Base-by-base conservation (phyloP, 225 moss, liverwort and hornwort species). In the Bryum argenteum region DNA sequence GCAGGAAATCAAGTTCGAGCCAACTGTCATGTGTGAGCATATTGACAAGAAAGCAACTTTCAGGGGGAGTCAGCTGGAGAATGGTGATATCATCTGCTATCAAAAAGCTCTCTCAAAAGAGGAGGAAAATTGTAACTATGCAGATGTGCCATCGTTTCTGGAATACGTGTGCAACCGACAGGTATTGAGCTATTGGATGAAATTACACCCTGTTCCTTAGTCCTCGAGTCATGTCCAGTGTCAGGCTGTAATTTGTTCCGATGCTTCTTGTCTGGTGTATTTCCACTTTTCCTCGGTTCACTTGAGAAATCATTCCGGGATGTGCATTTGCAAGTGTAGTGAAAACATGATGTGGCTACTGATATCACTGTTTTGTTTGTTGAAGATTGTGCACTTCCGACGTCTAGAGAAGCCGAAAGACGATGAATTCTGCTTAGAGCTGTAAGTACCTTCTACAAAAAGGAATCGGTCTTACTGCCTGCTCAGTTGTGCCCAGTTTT, bases 1-100 rank as follows among this genome's bases (percentile, higher is more conserved):
- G 79, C 89, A 97, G 97, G 97, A 97, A 78, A 97, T 97, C 67
- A 94, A 97, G 79, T 97, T 97, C 65, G 92, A 97, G 80, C 97
- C 97, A 24, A 97, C 90, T 82, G 97, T 97, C 3, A 94, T 97
- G 92, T 97, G 97, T 79, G 97, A 97, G 84, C 94, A 92, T 51
- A 76, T 91, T 55, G 86, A 91, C 66, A 82, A 79, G 82, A 82
- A 84, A 76, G 69, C 66, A 52, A 88, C 88, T 28, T 91, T 86
- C 74, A 67, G 57, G 65, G 88, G 76, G 33, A 91, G 82, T 61
- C 77, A 87, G 87, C 71, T 91, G 77, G 87, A 81, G 81, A 79
- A 85, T 69, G 91, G 87, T 48, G 82, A 83, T 56, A 82, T 89
- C 48, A 83, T 91, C 41, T 84, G 80, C 53, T 91, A 83, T 71